These are phyloP conservation scores for Boletales sp. DNA, from an alignment of 768 basidiomycete genomes.

Conservation along the genomic window DNA sequence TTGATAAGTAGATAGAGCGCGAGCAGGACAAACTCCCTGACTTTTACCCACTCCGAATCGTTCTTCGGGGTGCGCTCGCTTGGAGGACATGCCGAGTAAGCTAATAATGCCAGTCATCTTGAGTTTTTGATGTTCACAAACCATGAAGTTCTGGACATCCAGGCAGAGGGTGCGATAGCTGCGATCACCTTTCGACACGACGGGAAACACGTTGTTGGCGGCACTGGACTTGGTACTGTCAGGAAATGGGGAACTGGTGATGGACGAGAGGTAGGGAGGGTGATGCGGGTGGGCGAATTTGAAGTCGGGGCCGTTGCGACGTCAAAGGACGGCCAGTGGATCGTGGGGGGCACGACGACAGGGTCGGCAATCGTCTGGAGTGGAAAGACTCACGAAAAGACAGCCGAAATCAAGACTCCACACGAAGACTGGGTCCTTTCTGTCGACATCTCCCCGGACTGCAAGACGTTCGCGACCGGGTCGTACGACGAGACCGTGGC, in stretches of 20 bases:
- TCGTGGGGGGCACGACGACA: slow-evolving; percentile 2
- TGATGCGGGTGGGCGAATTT: background rate
- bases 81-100: slow-evolving; percentile 2
- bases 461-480: slow-evolving; percentile 4
- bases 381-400: background rate
- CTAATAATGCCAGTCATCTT: background rate
- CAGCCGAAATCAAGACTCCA: background rate
- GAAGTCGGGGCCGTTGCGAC: slow-evolving; percentile 1
- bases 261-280: slow-evolving; percentile 1
- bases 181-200: slow-evolving; percentile 2
- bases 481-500: slow-evolving; percentile 4
- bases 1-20: background rate
- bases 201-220: slow-evolving; percentile 1
- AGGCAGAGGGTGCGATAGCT: slow-evolving; percentile 3
- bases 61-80: background rate
- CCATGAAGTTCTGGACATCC: background rate
- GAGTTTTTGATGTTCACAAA: background rate
- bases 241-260: slow-evolving; percentile 1
- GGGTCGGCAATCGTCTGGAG: slow-evolving; percentile 5
- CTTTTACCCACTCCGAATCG: background rate
- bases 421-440: slow-evolving; percentile 3
- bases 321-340: slow-evolving; percentile 5
- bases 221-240: slow-evolving; percentile 2
- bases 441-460: slow-evolving; percentile 6
- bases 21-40: background rate